Conservation (phyloP, 352 stramenopile species). For the Paralagenidium karlingii region DNA sequence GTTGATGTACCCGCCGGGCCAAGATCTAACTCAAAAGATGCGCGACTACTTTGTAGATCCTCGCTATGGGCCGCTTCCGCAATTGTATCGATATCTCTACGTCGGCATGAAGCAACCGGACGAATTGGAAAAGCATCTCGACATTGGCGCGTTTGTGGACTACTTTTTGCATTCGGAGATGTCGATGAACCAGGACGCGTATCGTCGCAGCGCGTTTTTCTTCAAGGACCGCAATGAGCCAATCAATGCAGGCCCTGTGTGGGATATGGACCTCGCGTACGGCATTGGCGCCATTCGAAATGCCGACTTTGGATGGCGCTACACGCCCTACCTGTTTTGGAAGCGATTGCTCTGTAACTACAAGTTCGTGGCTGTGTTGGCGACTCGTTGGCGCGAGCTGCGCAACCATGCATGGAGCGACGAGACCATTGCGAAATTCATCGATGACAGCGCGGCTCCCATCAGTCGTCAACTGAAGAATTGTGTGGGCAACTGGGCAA, state of each 20-base stretch:
- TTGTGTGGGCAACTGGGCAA: conserved; percentile 5
- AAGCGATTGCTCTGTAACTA: conserved; percentile 63
- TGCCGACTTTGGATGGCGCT: conserved; percentile 52
- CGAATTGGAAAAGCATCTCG: conserved; percentile 39
- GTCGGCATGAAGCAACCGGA: conserved; percentile 63
- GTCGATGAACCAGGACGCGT: conserved; percentile 73
- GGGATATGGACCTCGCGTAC: conserved; percentile 72
- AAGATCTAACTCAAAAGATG: conserved; percentile 48
- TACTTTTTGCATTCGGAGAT: conserved; percentile 75
- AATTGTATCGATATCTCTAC: conserved; percentile 55
- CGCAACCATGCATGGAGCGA: conserved; percentile 28
- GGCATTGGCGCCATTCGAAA: conserved; percentile 41
- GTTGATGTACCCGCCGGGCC: conserved; percentile 36
- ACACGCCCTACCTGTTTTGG: conserved; percentile 62
- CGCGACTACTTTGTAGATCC: conserved; percentile 63
- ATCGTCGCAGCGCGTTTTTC: conserved; percentile 62
- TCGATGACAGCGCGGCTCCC: conserved; percentile 2
- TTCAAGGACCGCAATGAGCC: conserved; percentile 62
- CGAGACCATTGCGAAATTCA: conserved; percentile 4
- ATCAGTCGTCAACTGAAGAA: conserved; percentile 3
- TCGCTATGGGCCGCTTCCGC: conserved; percentile 34
- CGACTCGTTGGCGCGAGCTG: conserved; percentile 33
- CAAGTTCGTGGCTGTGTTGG: conserved; percentile 40
- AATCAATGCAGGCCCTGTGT: conserved; percentile 67
- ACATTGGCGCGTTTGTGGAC: conserved; percentile 57